Conservation (phyloP, 257 asterid species). For the Solanum clarkiae region DNA sequence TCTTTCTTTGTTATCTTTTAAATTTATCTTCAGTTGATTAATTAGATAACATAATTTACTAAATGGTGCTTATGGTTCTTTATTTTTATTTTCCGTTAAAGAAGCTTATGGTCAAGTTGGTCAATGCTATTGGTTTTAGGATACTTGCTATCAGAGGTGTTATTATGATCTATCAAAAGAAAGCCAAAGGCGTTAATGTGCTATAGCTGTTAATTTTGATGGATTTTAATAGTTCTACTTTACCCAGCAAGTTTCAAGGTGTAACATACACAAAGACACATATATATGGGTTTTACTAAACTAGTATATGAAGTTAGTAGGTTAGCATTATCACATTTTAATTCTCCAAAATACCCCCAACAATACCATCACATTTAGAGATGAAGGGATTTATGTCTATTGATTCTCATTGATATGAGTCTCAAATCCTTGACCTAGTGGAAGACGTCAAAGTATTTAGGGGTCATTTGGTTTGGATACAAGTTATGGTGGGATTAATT, state of each 20-base stretch:
- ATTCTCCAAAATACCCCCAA: not conserved
- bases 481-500: too few species aligned
- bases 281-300: not conserved
- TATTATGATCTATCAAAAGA: not conserved
- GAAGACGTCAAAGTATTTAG: not conserved
- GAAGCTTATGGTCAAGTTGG: not conserved
- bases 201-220: not conserved
- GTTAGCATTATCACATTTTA: not conserved
- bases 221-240: not conserved
- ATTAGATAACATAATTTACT: not conserved
- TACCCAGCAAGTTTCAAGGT: not conserved
- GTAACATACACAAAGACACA: not conserved
- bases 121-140: not conserved
- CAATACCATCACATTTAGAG: not conserved
- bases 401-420: too few species aligned
- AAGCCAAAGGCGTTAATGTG: not conserved
- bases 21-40: not conserved
- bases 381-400: not conserved
- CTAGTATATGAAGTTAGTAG: not conserved
- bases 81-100: not conserved
- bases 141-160: not conserved
- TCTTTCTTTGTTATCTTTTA: not conserved
- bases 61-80: not conserved
- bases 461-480: too few species aligned
- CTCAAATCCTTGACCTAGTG: not conserved